A percentile compares a stretch with the other conserved stretches of the same genome.
These are phyloP conservation scores for Ustilago lituana DNA, from an alignment of 1,284 basidiomycete species.

Conservation along the genomic window DNA sequence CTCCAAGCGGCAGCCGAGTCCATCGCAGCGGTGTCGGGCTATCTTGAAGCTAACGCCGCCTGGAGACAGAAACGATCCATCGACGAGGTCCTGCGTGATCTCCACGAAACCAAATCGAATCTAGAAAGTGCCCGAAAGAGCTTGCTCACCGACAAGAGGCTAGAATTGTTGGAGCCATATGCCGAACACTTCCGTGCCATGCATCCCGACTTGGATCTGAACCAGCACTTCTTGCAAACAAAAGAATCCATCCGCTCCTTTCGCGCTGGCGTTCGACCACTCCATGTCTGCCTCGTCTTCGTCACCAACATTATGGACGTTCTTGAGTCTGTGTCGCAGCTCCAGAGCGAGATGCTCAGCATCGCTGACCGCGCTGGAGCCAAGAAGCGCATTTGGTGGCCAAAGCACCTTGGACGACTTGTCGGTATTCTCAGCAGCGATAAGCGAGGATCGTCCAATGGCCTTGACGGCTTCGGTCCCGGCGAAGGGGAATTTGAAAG, in stretches of 20 bases:
- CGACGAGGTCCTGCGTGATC: conserved; percentile 40
- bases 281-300: conserved; percentile 72
- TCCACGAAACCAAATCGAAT: conserved; percentile 68
- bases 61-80: conserved; percentile 48
- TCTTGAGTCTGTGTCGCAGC: conserved; percentile 69
- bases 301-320: conserved; percentile 70
- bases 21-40: conserved; percentile 67
- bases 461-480: conserved; percentile 27
- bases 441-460: conserved; percentile 33
- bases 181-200: conserved; percentile 40
- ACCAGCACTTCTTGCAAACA: conserved; percentile 38
- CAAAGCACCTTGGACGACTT: conserved; percentile 70
- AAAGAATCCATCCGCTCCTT: conserved; percentile 26
- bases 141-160: conserved; percentile 69
- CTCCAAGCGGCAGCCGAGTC: conserved; percentile 67
- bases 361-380: conserved; percentile 69
- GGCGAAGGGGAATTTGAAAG: conserved; percentile 28
- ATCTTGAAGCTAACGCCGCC: conserved; percentile 61
- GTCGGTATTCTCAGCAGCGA: conserved; percentile 59
- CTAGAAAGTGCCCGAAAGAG: conserved; percentile 18
- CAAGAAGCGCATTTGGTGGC: conserved; percentile 71
- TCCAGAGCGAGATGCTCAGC: conserved; percentile 70
- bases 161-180: conserved; percentile 71
- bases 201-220: conserved; percentile 36
- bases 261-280: conserved; percentile 67